Evolutionary conservation across 2,329 filamentous ascomycete genomes (phyloP).

Genomic region (Penicillium sumatraense): DNA sequence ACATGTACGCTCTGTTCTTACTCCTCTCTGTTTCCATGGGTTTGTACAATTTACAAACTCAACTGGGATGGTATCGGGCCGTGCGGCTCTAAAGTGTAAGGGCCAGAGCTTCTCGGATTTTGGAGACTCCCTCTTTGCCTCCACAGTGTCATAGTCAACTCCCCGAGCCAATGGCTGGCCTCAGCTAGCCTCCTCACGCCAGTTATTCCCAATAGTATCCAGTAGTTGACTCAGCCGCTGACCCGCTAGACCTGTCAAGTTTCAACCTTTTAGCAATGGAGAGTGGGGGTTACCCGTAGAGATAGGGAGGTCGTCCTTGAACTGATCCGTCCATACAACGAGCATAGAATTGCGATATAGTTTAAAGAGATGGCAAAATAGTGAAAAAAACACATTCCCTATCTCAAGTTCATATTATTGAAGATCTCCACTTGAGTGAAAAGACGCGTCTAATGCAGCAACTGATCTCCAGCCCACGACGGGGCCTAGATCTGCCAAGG

Average conservation of each 20-base stretch:
- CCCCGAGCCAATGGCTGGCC: slow-evolving; percentile 13
- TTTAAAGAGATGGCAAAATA: background rate
- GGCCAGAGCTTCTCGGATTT: slow-evolving; percentile 8
- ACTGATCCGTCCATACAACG: background rate
- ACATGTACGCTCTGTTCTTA: no score
- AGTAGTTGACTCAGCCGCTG: slow-evolving; percentile 15
- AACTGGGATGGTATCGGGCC: slow-evolving; percentile 9
- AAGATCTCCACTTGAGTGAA: background rate
- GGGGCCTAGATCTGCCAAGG: slow-evolving; percentile 11
- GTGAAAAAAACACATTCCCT: background rate
- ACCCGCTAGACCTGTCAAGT: slow-evolving; percentile 28
- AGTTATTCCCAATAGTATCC: slow-evolving; percentile 25
- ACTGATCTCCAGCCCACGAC: slow-evolving; percentile 1
- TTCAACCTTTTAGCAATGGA: slow-evolving; percentile 9
- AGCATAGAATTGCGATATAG: background rate
- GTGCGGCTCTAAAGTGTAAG: slow-evolving; percentile 19
- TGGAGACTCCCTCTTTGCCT: background rate
- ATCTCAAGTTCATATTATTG: background rate
- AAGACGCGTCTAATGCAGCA: background rate
- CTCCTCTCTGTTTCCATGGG: background rate
- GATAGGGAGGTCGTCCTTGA: background rate
- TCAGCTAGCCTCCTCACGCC: slow-evolving; percentile 5
- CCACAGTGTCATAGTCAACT: slow-evolving; percentile 1
- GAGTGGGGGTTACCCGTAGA: background rate
- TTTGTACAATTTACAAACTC: background rate